A percentile compares a stretch with the other conserved stretches of the same genome.
phyloP scores from a whole-genome alignment of 805 yeast species.

The Suhomyces vadensis region DNA sequence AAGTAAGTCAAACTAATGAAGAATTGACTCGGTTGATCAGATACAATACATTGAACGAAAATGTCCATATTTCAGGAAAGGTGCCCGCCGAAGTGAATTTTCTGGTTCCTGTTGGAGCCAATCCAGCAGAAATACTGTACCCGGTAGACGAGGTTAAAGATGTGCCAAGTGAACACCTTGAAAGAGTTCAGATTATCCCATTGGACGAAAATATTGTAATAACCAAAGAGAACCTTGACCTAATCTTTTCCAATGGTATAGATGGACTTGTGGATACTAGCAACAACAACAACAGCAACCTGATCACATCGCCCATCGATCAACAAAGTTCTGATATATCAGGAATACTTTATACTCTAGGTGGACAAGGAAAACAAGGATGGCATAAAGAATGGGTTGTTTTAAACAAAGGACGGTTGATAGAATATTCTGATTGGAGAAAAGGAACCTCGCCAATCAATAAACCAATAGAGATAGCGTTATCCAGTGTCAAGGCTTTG shows the following conservation, averaged over 20 bases:
- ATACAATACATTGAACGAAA: constrained; percentile 24
- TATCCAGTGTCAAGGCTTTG: constrained; percentile 59
- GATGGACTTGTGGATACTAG: neutral
- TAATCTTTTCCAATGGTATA: constrained; percentile 24
- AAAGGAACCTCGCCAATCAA: constrained; percentile 61
- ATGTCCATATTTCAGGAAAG: neutral
- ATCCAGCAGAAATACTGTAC: constrained; percentile 1
- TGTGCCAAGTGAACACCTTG: neutral
- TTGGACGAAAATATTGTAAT: constrained; percentile 15
- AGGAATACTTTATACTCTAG: constrained; percentile 58
- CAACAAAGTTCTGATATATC: constrained; percentile 31
- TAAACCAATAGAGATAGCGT: constrained; percentile 68
- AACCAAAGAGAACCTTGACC: constrained; percentile 30
- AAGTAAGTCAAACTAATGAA: constrained; percentile 39
- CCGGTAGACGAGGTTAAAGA: neutral
- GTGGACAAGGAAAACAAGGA: constrained; percentile 61
- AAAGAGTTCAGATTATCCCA: neutral
- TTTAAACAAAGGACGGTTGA: constrained; percentile 62
- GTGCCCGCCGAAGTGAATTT: neutral
- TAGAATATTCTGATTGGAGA: constrained; percentile 81
- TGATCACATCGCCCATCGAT: constrained; percentile 3
- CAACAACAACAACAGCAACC: neutral
- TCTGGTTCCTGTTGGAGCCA: neutral
- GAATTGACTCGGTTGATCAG: constrained; percentile 37
- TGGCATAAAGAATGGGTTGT: constrained; percentile 94